phyloP scores from a whole-genome alignment of 1,139 yeast species.

The Arxiozyma slooffiae region DNA sequence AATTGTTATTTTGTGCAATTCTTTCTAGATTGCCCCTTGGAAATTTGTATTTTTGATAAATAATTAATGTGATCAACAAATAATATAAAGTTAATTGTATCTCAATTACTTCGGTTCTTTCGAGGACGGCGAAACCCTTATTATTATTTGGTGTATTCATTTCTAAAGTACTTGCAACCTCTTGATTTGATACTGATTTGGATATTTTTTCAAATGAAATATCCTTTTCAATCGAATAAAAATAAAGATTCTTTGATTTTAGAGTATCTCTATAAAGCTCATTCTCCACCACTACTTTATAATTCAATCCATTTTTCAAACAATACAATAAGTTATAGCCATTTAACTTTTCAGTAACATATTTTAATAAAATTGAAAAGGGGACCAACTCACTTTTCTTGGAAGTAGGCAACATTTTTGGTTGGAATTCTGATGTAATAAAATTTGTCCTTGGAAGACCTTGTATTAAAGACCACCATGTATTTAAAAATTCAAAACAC shows the following conservation, averaged over 20 bases:
- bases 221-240: conserved; percentile 9
- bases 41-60: background rate
- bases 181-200: background rate
- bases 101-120: conserved; percentile 22
- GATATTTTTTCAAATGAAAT: background rate
- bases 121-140: conserved; percentile 4
- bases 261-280: conserved; percentile 22
- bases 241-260: conserved; percentile 17
- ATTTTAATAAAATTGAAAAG: conserved; percentile 18
- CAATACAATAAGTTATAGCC: conserved; percentile 22
- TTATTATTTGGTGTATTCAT: too few relatives aligned
- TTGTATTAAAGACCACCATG: conserved; percentile 26
- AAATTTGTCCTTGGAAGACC: conserved; percentile 27
- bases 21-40: conserved; percentile 13
- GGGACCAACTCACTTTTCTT: conserved; percentile 19
- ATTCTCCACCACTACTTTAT: conserved; percentile 14
- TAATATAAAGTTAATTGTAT: background rate
- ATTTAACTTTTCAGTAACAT: conserved; percentile 17
- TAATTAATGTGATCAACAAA: background rate
- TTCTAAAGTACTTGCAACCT: conserved; percentile 1
- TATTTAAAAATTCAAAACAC: conserved; percentile 24
- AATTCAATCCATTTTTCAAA: conserved; percentile 12
- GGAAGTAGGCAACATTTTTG: conserved; percentile 15
- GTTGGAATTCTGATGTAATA: conserved; percentile 25
- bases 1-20: background rate